Evolutionary conservation across 2,329 filamentous ascomycete genomes (phyloP).

Genomic region (Beauveria caledonica): DNA sequence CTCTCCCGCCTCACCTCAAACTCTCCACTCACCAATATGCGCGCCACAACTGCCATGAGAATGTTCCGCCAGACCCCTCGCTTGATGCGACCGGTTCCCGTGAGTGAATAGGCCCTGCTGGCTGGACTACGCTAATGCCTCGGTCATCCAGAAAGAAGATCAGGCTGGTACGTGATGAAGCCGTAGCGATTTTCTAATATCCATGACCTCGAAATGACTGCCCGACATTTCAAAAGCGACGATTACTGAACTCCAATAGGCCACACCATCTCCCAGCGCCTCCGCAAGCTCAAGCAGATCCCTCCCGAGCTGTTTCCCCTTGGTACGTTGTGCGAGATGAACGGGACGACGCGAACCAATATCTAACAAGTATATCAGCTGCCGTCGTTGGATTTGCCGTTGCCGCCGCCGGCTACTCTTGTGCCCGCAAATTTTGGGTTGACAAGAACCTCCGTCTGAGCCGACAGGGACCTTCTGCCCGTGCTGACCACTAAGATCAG

Average conservation of each 20-base stretch:
- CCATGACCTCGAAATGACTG: neutral
- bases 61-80: constrained; percentile 59
- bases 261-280: constrained; percentile 92
- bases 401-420: constrained; percentile 72
- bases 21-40: constrained; percentile 43
- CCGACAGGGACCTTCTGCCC: constrained; percentile 51
- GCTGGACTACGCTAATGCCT: constrained; percentile 19
- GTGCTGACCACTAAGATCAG: constrained; percentile 28
- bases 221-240: constrained; percentile 14
- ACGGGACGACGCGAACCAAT: neutral
- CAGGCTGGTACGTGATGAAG: constrained; percentile 51
- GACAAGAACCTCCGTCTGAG: constrained; percentile 89
- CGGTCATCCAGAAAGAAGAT: constrained; percentile 50
- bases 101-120: constrained; percentile 33
- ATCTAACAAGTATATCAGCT: constrained; percentile 39
- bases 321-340: constrained; percentile 47
- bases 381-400: constrained; percentile 83
- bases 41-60: constrained; percentile 55
- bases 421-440: constrained; percentile 69
- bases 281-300: constrained; percentile 81
- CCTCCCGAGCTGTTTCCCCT: constrained; percentile 92
- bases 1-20: constrained; percentile 23
- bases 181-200: constrained; percentile 12
- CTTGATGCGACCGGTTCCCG: constrained; percentile 65
- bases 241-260: constrained; percentile 42